Base-by-base conservation (phyloP, 768 basidiomycete species). In the Agaricus blazei region DNA sequence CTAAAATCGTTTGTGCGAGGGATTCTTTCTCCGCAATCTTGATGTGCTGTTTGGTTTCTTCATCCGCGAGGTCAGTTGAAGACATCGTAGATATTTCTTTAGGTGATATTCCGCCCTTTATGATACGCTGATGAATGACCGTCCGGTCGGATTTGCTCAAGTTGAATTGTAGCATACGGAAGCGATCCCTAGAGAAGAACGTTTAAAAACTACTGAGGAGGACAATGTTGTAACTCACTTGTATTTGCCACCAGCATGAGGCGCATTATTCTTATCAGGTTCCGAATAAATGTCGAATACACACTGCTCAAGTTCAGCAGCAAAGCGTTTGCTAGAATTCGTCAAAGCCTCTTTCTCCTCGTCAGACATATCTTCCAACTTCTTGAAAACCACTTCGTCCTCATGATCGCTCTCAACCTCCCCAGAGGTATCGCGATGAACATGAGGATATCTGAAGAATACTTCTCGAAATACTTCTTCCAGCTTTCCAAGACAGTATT, bases 111-210 rank as follows among this genome's bases (percentile, higher is more conserved):
- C 75, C 75, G 34, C 77, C 77, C 23, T 79, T 81, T 34, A 83
- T 84, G 65, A 96, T 90, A 60, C 88, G 84, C 63, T 79, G 82
- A 68, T 93, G 90, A 60, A 96, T 81, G 58, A 78, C 75, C 55
- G 84, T 80, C 64, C 91, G 88, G 64, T 94, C 92, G 64, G 75
- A 72, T 71, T 93, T 85, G 74, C 79, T 88, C 64, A 96, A 72
- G 71, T 96, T 96, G 73, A 92, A 96, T 56, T 82, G 83, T 49
- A 94, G 78, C 79, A 87, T 94, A 57, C 93, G 84, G 74, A 93
- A 95, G 64, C 91, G 90, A 71, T 92, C 88, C 76, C 91, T 93
- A 58, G 31, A 47, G 45, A 62, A 14, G 57, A 24, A 51, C 1
- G 37, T 4, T 41, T 9, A 51, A 14, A 2, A 37, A 40, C 38